Base-by-base conservation (phyloP, 108 stramenopile genomes). In the Cylindrotheca fusiformis region DNA sequence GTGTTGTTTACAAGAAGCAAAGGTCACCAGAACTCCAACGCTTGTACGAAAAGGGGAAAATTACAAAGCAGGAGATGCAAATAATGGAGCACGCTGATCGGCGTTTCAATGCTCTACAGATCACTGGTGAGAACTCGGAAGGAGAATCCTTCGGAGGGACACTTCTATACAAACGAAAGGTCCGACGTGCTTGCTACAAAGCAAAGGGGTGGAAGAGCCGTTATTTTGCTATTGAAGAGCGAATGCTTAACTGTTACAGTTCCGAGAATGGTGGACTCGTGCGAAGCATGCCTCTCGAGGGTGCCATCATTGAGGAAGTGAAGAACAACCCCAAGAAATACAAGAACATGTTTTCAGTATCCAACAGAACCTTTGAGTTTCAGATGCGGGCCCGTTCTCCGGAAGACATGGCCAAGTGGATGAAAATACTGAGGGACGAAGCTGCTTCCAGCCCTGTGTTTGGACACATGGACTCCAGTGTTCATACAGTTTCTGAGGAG, bases 181-280 rank as follows among this genome's bases (percentile, higher is more conserved):
- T 78, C 12, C 79, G 91, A 8, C 78, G 78, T 8, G 71, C 78
- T 32, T 82, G 67, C 61, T 86, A 78, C 79, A 90, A 85, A 60
- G 69, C 70, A 26, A 93, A 93, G 63, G 80, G 58, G 19, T 98
- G 97, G 97, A 95, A 94, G 60, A 72, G 52, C 25, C 88, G 95
- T 8, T 96, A 93, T 75, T 97, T 97, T 78, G 88, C 85, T 36
- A 80, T 99, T 19, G 87, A 93, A 67, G 90, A 96, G 48, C 82
- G 90, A 8, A 95, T 99, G 78, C 77, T 99, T 21, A 94, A 95
- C 63, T 97, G 97, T 69, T 95, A 94, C 84, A 84, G 84, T 48
- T 52, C 36, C 1, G 58, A 69, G 32, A 63, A 65, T 3, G 68
- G 68, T 6, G 45, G 62, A 1, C 67, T 95, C 30, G 71, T 83